phyloP scores from a whole-genome alignment of 225 moss, liverwort and hornwort genomes.

The Physcomitrium patens region DNA sequence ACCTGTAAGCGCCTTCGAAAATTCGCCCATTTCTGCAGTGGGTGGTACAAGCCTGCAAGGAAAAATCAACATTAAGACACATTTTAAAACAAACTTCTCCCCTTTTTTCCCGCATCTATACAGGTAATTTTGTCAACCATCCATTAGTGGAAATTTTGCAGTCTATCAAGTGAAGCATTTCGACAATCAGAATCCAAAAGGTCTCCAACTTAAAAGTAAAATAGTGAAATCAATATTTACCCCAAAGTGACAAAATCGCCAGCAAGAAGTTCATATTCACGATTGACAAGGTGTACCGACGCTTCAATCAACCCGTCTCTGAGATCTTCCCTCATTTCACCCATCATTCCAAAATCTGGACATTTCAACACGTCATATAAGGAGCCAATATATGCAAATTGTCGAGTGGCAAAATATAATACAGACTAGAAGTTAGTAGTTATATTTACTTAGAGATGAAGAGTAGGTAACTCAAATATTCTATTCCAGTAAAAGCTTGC shows the following conservation, averaged over 20 bases:
- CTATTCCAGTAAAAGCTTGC: not conserved
- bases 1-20: constrained; percentile 60
- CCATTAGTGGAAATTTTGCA: not conserved
- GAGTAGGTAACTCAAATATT: not conserved
- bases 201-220: not conserved
- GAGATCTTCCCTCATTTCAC: constrained; percentile 78
- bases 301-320: constrained; percentile 87
- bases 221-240: constrained; percentile 34
- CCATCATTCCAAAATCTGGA: constrained; percentile 98
- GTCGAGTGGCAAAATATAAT: not conserved
- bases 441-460: not conserved
- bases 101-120: not conserved
- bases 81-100: not conserved
- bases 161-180: not conserved
- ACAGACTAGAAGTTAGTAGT: not conserved
- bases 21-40: constrained; percentile 55
- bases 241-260: constrained; percentile 91
- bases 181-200: not conserved
- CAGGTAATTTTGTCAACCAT: not conserved
- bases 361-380: not conserved
- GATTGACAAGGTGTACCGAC: constrained; percentile 85
- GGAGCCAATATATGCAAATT: not conserved
- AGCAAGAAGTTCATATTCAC: constrained; percentile 83
- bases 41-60: constrained; percentile 57
- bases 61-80: constrained; percentile 3